These are phyloP conservation scores for Sphagnum magellanicum DNA, from an alignment of 228 moss, liverwort and hornwort genomes.

Conservation along the genomic window DNA sequence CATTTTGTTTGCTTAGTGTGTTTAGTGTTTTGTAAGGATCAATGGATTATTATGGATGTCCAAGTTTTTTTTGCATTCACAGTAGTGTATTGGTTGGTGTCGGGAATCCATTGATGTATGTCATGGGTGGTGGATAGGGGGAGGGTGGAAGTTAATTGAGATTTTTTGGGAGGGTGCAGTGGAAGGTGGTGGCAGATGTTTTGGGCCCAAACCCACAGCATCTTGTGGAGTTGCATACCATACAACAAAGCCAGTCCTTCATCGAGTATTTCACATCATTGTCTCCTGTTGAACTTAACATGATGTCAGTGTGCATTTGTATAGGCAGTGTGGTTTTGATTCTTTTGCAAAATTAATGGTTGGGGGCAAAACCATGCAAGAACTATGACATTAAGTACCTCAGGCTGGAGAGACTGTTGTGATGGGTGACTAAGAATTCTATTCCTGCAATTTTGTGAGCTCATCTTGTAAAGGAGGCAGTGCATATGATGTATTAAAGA, in stretches of 20 bases:
- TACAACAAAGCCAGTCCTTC: conserved; percentile 68
- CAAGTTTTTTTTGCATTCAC: not conserved
- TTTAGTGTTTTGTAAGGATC: not conserved
- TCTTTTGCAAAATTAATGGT: not conserved
- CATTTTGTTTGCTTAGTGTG: not conserved
- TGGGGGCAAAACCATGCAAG: no score
- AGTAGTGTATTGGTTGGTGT: not conserved
- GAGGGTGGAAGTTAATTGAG: conserved; percentile 1
- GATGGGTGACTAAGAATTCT: not conserved
- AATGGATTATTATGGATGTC: not conserved
- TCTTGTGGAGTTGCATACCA: conserved; percentile 63
- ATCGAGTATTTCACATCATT: conserved; percentile 44
- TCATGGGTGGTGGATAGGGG: not conserved
- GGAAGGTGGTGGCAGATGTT: conserved; percentile 75
- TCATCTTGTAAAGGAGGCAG: not conserved
- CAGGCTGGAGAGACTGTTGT: not conserved
- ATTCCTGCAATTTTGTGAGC: not conserved
- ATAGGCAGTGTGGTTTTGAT: not conserved
- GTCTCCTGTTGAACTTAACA: not conserved
- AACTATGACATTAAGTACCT: not conserved
- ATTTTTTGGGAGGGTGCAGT: conserved; percentile 41
- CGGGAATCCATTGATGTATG: not conserved
- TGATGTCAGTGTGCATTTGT: no score
- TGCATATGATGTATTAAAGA: not conserved
- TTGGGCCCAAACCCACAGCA: conserved; percentile 81